phyloP scores from a whole-genome alignment of 768 basidiomycete species.

The Dacryopinax primogenitus region DNA sequence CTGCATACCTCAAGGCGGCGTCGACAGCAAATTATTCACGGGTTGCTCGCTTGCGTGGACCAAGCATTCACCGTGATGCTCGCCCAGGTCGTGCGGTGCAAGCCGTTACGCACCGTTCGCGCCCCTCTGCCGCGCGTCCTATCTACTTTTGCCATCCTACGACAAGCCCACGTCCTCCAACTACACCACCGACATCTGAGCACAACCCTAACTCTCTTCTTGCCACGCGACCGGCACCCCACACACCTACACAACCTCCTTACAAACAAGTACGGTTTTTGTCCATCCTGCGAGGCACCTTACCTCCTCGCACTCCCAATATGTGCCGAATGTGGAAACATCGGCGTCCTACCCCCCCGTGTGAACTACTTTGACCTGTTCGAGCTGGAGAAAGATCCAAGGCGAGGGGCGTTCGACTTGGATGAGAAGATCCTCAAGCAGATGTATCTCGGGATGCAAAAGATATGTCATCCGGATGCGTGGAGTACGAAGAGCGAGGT shows the following conservation, averaged over 20 bases:
- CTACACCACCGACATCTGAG: no score
- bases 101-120: no score
- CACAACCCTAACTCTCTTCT: no score
- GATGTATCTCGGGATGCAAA: constrained; percentile 59
- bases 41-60: no score
- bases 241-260: background rate
- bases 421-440: constrained; percentile 47
- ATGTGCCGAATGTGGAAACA: constrained; percentile 53
- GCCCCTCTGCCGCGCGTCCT: no score
- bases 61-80: no score
- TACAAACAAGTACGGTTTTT: constrained; percentile 22
- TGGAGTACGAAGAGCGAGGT: constrained; percentile 61
- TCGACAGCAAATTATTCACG: no score
- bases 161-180: no score
- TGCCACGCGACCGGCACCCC: background rate
- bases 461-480: constrained; percentile 72
- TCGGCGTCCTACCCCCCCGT: constrained; percentile 43
- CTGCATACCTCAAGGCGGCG: no score
- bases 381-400: constrained; percentile 37
- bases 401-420: constrained; percentile 58
- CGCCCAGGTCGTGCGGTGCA: no score
- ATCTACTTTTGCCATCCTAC: no score
- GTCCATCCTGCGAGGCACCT: constrained; percentile 49
- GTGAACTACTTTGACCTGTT: constrained; percentile 58
- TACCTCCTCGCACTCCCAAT: constrained; percentile 59